Base-by-base conservation (phyloP, 805 yeast species). In the Zygotorulaspora chibaensis region DNA sequence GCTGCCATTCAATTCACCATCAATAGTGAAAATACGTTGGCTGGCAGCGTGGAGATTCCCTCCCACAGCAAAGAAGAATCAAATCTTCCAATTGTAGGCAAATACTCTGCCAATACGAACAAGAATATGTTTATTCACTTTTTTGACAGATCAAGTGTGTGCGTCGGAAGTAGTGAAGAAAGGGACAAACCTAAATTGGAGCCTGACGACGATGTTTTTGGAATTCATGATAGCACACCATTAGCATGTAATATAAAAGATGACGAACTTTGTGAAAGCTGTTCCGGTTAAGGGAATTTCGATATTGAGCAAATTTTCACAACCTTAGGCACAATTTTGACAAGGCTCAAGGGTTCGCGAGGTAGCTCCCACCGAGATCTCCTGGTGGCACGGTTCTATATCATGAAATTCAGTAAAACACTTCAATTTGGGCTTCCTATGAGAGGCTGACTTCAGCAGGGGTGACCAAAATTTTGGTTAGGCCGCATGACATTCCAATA, bases 241-340 rank as follows among this genome's bases (percentile, higher is more conserved):
- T 79, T 90, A 67, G 95, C 95, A 30, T 90, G 97, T 74, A 91
- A 96, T 45, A 86, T 88, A 66, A 80, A 82, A 64, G 89, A 89
- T 72, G 95, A 95, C 40, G 96, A 85, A 69, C 77, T 96, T 35
- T 90, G 98, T 70, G 90, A 90, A 62, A 90, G 91, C 95, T 90
- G 98, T 74, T 90, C 97, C 40, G 97, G 97, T 71, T 90, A 71
- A 67, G 12, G 7, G 25, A 8, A 10, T 15, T 34, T 20, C 18
- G 8, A 26, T 9, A 23, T 34, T 34, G 4, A 29, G 4, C 6
- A n/a, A 27, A 12, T 25, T 12, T 35, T 20, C 25, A 20, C 25
- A 7, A 7, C 7, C 7, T 5, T 20, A 7, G 4, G 25, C 25
- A 20, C 25, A 20, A 7, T 20, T 20, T 20, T 20, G 4, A 20